Conservation (phyloP, 495 filamentous ascomycete genomes). For the Xylaria scruposa region DNA sequence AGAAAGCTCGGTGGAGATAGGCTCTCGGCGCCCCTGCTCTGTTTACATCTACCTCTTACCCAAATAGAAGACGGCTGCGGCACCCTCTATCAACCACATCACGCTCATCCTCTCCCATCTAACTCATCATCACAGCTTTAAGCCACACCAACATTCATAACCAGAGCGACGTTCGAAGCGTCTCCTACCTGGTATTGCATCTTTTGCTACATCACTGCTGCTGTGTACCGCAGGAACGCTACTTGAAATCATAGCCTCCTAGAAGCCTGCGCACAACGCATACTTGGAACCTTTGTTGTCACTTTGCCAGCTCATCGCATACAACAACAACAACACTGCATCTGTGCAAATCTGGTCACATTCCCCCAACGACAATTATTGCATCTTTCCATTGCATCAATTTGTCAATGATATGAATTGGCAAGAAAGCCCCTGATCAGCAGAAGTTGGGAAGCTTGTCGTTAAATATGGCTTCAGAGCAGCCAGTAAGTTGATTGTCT, state of each 20-base stretch:
- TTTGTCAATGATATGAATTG: conserved; percentile 24
- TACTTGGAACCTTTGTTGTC: conserved; percentile 5
- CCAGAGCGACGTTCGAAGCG: conserved; percentile 14
- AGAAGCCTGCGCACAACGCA: conserved; percentile 20
- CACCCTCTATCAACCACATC: conserved; percentile 10
- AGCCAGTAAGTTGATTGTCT: conserved; percentile 45
- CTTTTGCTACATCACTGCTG: conserved; percentile 18
- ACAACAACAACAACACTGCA: neutral
- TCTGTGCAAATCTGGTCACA: neutral
- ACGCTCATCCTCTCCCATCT: conserved; percentile 8
- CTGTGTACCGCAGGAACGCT: conserved; percentile 18
- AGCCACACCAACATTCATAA: conserved; percentile 15
- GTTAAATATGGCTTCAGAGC: conserved; percentile 37
- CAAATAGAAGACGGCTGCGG: conserved; percentile 27
- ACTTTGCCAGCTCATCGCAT: neutral
- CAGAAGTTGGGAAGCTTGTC: conserved; percentile 20
- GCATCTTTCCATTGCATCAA: conserved; percentile 27
- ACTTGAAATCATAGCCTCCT: conserved; percentile 3
- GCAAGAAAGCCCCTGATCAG: conserved; percentile 5
- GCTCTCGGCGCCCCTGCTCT: conserved; percentile 27
- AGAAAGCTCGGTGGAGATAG: conserved; percentile 1
- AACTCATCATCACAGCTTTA: conserved; percentile 2
- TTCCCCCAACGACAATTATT: neutral
- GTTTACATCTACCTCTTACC: conserved; percentile 31
- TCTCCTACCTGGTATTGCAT: conserved; percentile 28